Base-by-base conservation (phyloP, 2,329 filamentous ascomycete genomes). In the Zymoseptoria pseudotritici region DNA sequence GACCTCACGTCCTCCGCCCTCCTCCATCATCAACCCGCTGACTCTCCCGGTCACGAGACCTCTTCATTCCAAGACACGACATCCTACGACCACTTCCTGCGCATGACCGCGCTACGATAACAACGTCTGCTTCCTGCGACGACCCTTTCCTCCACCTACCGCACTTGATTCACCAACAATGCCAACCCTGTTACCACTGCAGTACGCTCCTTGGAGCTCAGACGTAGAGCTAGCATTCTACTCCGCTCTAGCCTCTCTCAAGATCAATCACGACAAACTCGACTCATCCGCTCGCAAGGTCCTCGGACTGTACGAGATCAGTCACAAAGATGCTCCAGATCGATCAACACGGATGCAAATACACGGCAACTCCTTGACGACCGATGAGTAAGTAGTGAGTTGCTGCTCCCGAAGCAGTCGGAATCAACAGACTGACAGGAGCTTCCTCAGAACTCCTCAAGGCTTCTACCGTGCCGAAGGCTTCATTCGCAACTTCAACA, bases 161-260 rank as follows among this genome's bases (percentile, higher is more conserved):
- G 19, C 9, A 19, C 8, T 53, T 21, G 24, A 29, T 29, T 29
- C 31, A 54, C 58, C 52, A 42, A 58, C 56, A 13, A 66, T 65
- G 59, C 54, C 54, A 11, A 21, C 61, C 6, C 61, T 67, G 42
- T 64, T 67, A 51, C 71, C 74, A 20, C 70, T 90, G 73, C 85
- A 87, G 78, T 99, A 92, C 76, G 90, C 91, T 62, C 88, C 93
- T 0, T 97, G 96, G 80, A 85, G 87, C 50, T 96, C 93, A 54
- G 91, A 97, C 77, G 91, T 97, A 71, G 94, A 99, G 73, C 82
- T 97, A 51, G 90, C 91, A 52, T 99, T 99, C 76, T 99, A 97
- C 74, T 88, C 90, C 53, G 87, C 91, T 4, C 84, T 99, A n/a
- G 94, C 95, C 61, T 86, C 88, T 5, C 89, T 88, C 66, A 99